A percentile compares a stretch with the other conserved stretches of the same genome.
Conservation (phyloP, 371 early-diverging fungal genomes). For the Lichtheimia hyalospora region DNA sequence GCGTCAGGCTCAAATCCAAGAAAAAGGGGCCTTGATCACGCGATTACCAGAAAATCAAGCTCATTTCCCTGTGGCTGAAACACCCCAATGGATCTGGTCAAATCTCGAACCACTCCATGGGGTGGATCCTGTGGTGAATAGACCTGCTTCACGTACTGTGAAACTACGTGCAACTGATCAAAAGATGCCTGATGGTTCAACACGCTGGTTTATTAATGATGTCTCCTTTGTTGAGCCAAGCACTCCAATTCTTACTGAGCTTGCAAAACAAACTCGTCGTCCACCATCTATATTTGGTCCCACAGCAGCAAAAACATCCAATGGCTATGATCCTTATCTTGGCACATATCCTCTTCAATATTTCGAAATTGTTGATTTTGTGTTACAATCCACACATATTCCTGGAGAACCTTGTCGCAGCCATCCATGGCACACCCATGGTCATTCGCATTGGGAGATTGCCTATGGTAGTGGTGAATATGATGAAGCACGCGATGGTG, state of each 20-base stretch:
- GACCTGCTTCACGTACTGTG: constrained; percentile 26
- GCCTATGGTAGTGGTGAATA: constrained; percentile 47
- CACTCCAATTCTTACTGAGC: constrained; percentile 15
- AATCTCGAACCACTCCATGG: constrained; percentile 33
- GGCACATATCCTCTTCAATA: constrained; percentile 37
- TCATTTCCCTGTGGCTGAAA: constrained; percentile 3
- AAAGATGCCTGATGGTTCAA: constrained; percentile 12
- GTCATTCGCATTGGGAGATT: constrained; percentile 48
- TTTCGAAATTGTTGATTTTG: constrained; percentile 40
- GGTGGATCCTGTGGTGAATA: constrained; percentile 26
- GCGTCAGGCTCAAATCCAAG: too few species aligned
- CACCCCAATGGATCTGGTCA: constrained; percentile 33
- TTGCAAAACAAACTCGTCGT: constrained; percentile 12
- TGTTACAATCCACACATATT: constrained; percentile 33
- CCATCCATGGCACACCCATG: constrained; percentile 54
- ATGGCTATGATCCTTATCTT: constrained; percentile 32
- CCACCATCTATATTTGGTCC: background rate
- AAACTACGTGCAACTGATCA: constrained; percentile 24
- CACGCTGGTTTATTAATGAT: constrained; percentile 34
- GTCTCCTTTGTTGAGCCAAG: constrained; percentile 23
- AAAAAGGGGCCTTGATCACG: background rate
- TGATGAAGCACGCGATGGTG: constrained; percentile 22
- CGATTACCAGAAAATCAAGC: background rate
- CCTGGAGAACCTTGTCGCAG: constrained; percentile 34
- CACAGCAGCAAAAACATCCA: background rate